These are phyloP conservation scores for Fusarium ambrosium DNA, from an alignment of 2,329 filamentous ascomycete genomes.

Conservation along the genomic window DNA sequence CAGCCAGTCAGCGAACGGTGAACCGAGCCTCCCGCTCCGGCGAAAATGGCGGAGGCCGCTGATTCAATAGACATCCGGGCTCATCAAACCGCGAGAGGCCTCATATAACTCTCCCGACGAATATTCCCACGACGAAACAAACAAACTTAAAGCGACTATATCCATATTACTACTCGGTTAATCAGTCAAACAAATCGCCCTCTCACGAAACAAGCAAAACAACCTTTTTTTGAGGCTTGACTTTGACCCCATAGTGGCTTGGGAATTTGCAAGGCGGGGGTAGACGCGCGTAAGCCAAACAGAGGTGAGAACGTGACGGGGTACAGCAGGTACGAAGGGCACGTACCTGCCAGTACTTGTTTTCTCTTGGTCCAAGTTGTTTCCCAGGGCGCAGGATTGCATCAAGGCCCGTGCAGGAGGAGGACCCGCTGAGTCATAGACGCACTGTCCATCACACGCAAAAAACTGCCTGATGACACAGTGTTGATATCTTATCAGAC, in stretches of 20 bases:
- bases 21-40: not conserved
- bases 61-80: not conserved
- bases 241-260: conserved; percentile 36
- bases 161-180: not conserved
- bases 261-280: conserved; percentile 18
- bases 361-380: conserved; percentile 25
- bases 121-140: not conserved
- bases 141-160: not conserved
- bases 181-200: not conserved
- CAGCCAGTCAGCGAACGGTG: not conserved
- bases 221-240: conserved; percentile 21
- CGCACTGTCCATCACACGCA: conserved; percentile 7
- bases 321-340: conserved; percentile 23
- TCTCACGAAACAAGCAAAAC: conserved; percentile 5
- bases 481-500: not conserved
- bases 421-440: not conserved
- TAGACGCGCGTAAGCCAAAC: conserved; percentile 22
- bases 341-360: conserved; percentile 44
- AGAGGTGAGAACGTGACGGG: conserved; percentile 22
- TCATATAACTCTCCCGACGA: not conserved
- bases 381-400: conserved; percentile 22
- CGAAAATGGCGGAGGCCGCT: not conserved
- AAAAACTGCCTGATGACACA: not conserved
- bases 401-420: conserved; percentile 14
- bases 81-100: not conserved